A percentile compares a stretch with the other conserved stretches of the same genome.
phyloP scores from a whole-genome alignment of 1,284 basidiomycete genomes.

The Mycena citricolor region DNA sequence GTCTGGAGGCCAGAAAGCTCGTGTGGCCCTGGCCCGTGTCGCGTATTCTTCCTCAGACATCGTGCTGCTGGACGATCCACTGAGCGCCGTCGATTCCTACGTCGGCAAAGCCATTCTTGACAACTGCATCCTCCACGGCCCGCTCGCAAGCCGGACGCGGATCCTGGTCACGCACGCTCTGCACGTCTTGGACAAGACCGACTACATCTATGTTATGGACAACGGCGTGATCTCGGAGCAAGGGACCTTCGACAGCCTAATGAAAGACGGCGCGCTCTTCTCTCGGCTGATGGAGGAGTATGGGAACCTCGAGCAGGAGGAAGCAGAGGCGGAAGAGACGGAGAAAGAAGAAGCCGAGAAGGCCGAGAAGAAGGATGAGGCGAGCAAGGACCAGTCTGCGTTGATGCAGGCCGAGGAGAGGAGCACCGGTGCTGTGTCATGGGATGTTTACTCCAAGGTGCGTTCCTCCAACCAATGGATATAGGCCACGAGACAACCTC shows the following conservation, averaged over 20 bases:
- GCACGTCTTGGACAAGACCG: constrained; percentile 65
- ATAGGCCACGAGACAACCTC: too few species aligned
- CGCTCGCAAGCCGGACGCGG: constrained; percentile 63
- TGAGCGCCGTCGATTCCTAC: constrained; percentile 74
- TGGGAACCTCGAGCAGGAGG: constrained; percentile 43
- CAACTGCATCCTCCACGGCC: constrained; percentile 55
- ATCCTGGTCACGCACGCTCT: constrained; percentile 78
- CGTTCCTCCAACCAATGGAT: too few species aligned
- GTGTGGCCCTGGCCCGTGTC: constrained; percentile 79
- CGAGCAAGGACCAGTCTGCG: constrained; percentile 31
- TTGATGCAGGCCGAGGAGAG: constrained; percentile 60
- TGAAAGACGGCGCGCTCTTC: constrained; percentile 52
- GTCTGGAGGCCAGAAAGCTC: constrained; percentile 55
- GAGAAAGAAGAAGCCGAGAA: constrained; percentile 25
- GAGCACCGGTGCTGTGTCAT: constrained; percentile 51
- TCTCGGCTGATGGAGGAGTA: constrained; percentile 62
- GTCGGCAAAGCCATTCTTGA: constrained; percentile 64
- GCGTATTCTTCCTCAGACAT: constrained; percentile 77
- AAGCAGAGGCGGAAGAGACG: constrained; percentile 28
- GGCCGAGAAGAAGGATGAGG: constrained; percentile 29
- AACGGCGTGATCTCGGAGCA: constrained; percentile 65
- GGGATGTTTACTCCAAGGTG: constrained; percentile 51
- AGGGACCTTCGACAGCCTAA: constrained; percentile 62
- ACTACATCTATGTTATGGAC: constrained; percentile 73
- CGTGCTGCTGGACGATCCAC: constrained; percentile 70